Evolutionary conservation across 75 land plant genomes (phyloP).

Genomic region (Sequoia sempervirens): DNA sequence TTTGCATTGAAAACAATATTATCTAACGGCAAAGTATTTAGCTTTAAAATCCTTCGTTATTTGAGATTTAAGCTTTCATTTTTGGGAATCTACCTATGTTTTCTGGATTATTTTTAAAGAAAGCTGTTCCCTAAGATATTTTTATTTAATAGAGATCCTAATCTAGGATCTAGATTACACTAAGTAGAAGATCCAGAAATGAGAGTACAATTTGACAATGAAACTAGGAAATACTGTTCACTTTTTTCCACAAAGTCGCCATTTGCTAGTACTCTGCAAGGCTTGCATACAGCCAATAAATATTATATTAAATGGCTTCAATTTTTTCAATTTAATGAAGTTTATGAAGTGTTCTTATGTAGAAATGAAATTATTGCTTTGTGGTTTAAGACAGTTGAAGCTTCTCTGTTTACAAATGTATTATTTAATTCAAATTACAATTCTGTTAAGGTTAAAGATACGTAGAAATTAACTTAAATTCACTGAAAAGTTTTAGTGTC

Average conservation of each 20-base stretch:
- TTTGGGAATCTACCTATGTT: neutral
- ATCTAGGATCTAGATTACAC: no score
- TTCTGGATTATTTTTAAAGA: neutral
- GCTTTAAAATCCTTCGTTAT: neutral
- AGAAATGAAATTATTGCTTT: no score
- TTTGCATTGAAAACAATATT: neutral
- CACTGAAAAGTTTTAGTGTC: neutral
- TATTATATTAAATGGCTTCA: neutral
- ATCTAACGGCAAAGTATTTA: neutral
- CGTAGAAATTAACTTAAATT: neutral
- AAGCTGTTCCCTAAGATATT: no score
- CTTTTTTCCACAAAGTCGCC: neutral
- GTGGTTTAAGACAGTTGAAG: neutral
- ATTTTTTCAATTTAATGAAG: neutral
- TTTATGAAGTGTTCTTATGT: neutral
- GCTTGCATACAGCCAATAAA: no score
- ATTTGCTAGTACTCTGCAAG: no score
- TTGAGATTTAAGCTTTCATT: neutral
- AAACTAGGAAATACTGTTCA: no score
- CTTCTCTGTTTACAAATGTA: neutral
- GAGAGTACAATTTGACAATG: no score
- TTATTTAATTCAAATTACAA: neutral
- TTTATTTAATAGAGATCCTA: no score
- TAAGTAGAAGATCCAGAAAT: no score
- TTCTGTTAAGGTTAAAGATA: neutral